Base-by-base conservation (phyloP, 2,329 filamentous ascomycete genomes). In the Beauveria pseudobassiana region DNA sequence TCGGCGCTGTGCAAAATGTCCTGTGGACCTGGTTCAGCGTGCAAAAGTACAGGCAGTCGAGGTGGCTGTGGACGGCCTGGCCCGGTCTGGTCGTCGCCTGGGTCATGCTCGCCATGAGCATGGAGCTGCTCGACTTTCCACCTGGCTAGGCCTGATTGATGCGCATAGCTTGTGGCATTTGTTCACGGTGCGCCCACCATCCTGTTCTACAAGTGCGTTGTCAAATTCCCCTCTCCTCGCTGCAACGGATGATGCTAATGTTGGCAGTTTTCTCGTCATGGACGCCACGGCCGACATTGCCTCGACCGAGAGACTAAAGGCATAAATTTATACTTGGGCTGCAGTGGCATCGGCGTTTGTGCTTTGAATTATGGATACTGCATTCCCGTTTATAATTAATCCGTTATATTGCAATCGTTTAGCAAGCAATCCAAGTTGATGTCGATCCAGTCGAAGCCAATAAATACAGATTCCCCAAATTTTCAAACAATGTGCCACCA, bases 151-250 rank as follows among this genome's bases (percentile, higher is more conserved):
- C 8, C 86, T 88, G 73, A 76, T 99, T 56, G 95, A 99, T 80
- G 95, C 95, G 4, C 95, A 99, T 77, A 93, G 90, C 70, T 75
- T 99, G 65, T 99, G 95, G 95, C 95, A 99, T 81, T 73, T 96
- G 64, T 91, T 93, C 62, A 99, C 95, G 0, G 93, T 56, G 83
- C 84, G 38, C 95, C 95, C 10, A 91, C 91, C 0, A 79, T 95
- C 55, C 83, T 96, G 79, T 97, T 90, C 90, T 99, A 99, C 75
- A 92, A 89, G 93, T 98, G 78, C 81, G 91, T 87, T 38, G 5
- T 14, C 10, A 62, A 22, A 49, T 16, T n/a, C 38, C n/a, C 16
- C 46, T 2, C 3, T 22, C 20, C 22, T 28, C 28, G n/a, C 8
- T 3, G 10, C 12, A 10, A 42, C n/a, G 2, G 3, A 40, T 49